These are phyloP conservation scores for Amaranthus palmeri DNA, from an alignment of 148 eudicot genomes.

Conservation along the genomic window DNA sequence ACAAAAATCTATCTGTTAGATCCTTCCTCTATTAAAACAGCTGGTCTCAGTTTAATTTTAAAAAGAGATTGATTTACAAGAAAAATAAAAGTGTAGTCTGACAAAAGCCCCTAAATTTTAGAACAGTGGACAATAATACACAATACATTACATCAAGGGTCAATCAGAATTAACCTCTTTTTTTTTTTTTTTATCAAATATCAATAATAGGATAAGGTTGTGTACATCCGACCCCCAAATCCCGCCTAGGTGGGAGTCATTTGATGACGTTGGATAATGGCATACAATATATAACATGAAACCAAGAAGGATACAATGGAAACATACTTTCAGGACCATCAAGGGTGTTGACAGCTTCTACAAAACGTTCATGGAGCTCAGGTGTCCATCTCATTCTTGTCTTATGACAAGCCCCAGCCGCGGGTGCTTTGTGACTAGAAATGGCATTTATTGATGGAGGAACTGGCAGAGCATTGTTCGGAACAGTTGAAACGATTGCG, in stretches of 20 bases:
- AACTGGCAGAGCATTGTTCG: conserved; percentile 15
- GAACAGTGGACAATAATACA: background rate
- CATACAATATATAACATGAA: too few species aligned
- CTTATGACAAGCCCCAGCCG: conserved; percentile 18
- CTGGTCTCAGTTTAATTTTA: background rate
- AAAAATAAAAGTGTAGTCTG: background rate
- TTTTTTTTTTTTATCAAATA: too few species aligned
- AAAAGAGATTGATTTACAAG: background rate
- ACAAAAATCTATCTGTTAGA: background rate
- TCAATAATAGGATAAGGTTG: too few species aligned
- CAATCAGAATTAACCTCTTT: background rate
- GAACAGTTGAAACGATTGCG: conserved; percentile 5
- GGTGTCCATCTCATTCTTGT: conserved; percentile 59
- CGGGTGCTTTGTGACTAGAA: conserved; percentile 19
- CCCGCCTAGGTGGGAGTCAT: too few species aligned
- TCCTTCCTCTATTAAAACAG: background rate
- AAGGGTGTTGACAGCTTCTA: conserved; percentile 42
- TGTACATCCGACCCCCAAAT: too few species aligned
- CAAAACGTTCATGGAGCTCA: conserved; percentile 47
- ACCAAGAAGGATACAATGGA: background rate
- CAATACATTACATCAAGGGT: background rate
- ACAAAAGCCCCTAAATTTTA: background rate
- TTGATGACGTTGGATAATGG: too few species aligned
- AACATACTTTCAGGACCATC: conserved; percentile 48
- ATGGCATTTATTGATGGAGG: conserved; percentile 12